These are phyloP conservation scores for Aspergillus leporis DNA, from an alignment of 495 filamentous ascomycete species.

Conservation along the genomic window DNA sequence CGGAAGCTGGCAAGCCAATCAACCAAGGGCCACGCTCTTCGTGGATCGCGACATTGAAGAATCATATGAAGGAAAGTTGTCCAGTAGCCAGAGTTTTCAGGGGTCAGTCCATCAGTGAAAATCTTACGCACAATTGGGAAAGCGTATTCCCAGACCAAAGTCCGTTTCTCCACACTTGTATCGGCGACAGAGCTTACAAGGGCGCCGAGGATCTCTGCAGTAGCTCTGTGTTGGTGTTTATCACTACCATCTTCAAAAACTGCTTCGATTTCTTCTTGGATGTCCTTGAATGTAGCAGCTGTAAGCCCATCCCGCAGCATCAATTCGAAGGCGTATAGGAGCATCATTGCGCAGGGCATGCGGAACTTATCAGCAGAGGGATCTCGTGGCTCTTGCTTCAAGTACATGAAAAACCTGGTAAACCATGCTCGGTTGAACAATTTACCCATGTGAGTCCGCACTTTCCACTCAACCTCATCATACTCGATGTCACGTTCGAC, in stretches of 20 bases:
- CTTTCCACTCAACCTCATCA: constrained; percentile 76
- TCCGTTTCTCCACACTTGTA: constrained; percentile 64
- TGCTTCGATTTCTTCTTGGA: constrained; percentile 71
- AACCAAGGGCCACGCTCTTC: constrained; percentile 81
- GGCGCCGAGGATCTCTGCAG: constrained; percentile 88
- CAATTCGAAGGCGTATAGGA: constrained; percentile 86
- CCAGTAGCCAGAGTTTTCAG: constrained; percentile 95
- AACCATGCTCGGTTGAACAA: constrained; percentile 84
- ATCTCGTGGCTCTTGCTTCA: constrained; percentile 97
- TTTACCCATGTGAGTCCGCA: constrained; percentile 78
- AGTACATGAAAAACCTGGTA: constrained; percentile 79
- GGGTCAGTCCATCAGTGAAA: constrained; percentile 85
- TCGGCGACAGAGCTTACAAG: constrained; percentile 75
- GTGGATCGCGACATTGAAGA: constrained; percentile 79
- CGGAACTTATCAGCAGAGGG: constrained; percentile 80
- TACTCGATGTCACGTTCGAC: constrained; percentile 71
- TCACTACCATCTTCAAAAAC: constrained; percentile 91
- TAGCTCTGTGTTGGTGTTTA: constrained; percentile 97
- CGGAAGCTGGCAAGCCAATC: constrained; percentile 83
- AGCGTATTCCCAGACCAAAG: constrained; percentile 80
- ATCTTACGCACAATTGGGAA: constrained; percentile 87
- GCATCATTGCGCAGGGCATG: constrained; percentile 78
- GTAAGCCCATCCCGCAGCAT: constrained; percentile 72
- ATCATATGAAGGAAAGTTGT: constrained; percentile 87
- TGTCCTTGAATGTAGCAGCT: constrained; percentile 77